Conservation (phyloP, 176 grass and related monocot species). For the Triticum turgidum region DNA sequence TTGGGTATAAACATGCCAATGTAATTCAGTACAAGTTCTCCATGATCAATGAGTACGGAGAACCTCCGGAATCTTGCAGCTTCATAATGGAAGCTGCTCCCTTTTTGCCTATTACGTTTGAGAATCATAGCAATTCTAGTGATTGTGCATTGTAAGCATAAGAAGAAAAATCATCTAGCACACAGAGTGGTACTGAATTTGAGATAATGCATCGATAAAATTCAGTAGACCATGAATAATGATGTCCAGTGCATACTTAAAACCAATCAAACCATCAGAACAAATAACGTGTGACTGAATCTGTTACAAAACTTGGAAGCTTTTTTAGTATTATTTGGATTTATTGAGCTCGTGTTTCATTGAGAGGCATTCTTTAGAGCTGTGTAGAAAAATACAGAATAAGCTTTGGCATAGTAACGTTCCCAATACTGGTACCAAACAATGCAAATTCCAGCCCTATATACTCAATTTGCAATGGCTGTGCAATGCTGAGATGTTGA, state of each 20-base stretch:
- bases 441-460: neutral
- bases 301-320: neutral
- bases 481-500: neutral
- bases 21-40: neutral
- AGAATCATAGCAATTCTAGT: slow-evolving; percentile 9
- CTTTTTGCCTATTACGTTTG: neutral
- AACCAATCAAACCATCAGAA: neutral
- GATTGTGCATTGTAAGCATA: neutral
- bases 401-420: neutral
- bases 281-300: neutral
- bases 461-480: neutral
- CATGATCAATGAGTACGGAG: neutral
- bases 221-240: neutral
- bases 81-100: neutral
- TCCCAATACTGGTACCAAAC: neutral
- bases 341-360: neutral
- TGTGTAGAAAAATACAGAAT: neutral
- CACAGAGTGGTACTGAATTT: neutral
- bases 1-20: neutral
- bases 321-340: neutral
- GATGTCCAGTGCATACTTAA: neutral
- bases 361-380: neutral
- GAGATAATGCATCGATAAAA: neutral
- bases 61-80: neutral
- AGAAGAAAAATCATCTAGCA: neutral